Evolutionary conservation across 345 rosid species (phyloP), one percentile per base, ranked within the genome.

Genomic region (Hypericum perforatum): DNA sequence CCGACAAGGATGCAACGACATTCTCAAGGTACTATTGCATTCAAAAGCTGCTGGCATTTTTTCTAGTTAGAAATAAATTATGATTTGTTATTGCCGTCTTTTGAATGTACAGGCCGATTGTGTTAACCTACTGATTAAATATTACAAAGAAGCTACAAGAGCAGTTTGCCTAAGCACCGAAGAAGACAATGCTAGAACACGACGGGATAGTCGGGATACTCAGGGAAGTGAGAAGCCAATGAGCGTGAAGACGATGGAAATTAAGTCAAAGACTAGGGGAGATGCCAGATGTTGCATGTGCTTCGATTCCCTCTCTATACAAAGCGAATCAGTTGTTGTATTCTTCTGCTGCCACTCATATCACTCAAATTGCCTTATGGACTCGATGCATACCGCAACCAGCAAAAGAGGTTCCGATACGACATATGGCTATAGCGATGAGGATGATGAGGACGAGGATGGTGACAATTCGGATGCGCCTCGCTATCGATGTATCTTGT

Each of bases 341-440:
- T 94, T 94, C 89, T 89, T 86, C 68, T 94, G 99, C 66, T 89
- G 99, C 53, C 99, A 94, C 64, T 88, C 86, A 41, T 89, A 94
- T 71, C 99, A 94, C 71, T 70, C 55, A 78, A 66, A 65, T 15
- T 94, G 99, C 61, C 86, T 94, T 59, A 61, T 59, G 80, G 99
- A 89, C 69, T 82, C 94, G 15, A 75, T 82, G 64, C 80, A 82
- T 10, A 79, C 80, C 6, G 68, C 58, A 45, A 74, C 52, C 12
- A 63, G 61, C 61, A 70, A 79, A 49, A 72, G 76, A 58, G 71
- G 56, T 39, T 39, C 60, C 14, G 64, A 63, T 46, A 68, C 65
- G 11, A 64, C 63, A 16, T 79, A 71, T 36, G 78, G 79, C 0
- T 72, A 59, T 41, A 65, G 66, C 5, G 78, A 70, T 2, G 70